A percentile compares a stretch with the other conserved stretches of the same genome.
Conservation (phyloP, 345 rosid genomes). For the Dimocarpus longan region DNA sequence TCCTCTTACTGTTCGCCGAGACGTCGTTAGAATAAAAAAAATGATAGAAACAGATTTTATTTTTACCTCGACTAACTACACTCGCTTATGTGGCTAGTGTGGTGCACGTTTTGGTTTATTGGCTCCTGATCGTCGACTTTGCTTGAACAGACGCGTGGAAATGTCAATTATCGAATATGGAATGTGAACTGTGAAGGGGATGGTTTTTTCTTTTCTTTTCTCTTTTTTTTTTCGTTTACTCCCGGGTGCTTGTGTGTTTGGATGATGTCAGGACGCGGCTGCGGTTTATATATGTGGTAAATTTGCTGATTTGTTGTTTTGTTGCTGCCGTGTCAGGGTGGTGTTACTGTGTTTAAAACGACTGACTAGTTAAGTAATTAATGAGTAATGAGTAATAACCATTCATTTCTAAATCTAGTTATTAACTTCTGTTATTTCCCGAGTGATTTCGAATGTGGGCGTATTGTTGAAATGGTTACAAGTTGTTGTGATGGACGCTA, state of each 20-base stretch:
- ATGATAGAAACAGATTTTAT: not conserved
- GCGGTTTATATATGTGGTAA: not conserved
- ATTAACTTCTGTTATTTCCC: not conserved
- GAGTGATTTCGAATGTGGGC: no score
- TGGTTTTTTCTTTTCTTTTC: not conserved
- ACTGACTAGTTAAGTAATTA: not conserved
- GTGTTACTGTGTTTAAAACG: not conserved
- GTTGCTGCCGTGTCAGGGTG: not conserved
- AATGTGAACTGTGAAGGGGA: not conserved
- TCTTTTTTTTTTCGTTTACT: no score
- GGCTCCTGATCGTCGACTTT: not conserved
- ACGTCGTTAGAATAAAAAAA: not conserved
- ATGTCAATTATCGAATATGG: not conserved
- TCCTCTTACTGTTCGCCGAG: conserved; percentile 12
- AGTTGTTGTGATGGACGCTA: no score
- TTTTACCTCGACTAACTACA: not conserved
- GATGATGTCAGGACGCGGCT: not conserved
- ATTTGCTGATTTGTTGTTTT: not conserved
- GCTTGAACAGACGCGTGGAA: conserved; percentile 9
- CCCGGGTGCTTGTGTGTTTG: no score
- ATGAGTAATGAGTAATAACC: not conserved
- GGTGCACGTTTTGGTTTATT: not conserved
- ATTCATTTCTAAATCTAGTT: not conserved
- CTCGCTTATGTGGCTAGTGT: conserved; percentile 2
- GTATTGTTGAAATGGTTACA: not conserved